A percentile compares a stretch with the other conserved stretches of the same genome.
These are phyloP conservation scores for Morella rubra DNA, from an alignment of 306 rosid genomes.

Conservation along the genomic window DNA sequence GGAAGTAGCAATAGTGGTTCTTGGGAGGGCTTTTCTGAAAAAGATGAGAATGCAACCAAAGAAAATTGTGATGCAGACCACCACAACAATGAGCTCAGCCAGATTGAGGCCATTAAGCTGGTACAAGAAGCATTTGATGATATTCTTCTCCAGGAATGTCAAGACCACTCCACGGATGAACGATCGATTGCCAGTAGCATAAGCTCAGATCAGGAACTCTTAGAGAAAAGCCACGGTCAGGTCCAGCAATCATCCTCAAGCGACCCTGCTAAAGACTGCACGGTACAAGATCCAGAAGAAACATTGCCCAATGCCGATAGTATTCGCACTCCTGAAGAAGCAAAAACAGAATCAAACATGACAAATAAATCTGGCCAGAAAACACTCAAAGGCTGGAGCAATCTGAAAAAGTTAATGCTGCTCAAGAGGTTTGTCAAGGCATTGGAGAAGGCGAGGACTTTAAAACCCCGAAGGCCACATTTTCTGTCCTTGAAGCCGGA, in stretches of 20 bases:
- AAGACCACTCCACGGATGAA: slow-evolving; percentile 36
- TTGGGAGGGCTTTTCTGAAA: slow-evolving; percentile 26
- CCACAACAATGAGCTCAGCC: slow-evolving; percentile 25
- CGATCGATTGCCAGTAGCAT: slow-evolving; percentile 26
- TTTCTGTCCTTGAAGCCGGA: slow-evolving; percentile 41
- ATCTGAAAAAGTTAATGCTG: slow-evolving; percentile 62
- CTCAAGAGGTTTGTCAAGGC: slow-evolving; percentile 87
- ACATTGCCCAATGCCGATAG: slow-evolving; percentile 18
- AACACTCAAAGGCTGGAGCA: slow-evolving; percentile 72
- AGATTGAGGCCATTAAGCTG: slow-evolving; percentile 51
- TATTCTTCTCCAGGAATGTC: slow-evolving; percentile 78
- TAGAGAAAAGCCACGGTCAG: slow-evolving; percentile 32
- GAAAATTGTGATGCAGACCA: slow-evolving; percentile 36
- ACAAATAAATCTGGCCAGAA: slow-evolving; percentile 40
- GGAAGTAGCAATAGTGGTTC: slow-evolving; percentile 32
- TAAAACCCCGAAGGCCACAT: slow-evolving; percentile 36
- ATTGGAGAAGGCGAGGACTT: slow-evolving; percentile 63
- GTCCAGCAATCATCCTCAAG: slow-evolving; percentile 28
- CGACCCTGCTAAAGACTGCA: slow-evolving; percentile 28
- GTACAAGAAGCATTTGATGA: slow-evolving; percentile 85
- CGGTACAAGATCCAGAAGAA: slow-evolving; percentile 20
- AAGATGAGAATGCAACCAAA: slow-evolving; percentile 26
- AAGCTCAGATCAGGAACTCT: slow-evolving; percentile 31
- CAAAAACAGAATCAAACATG: slow-evolving; percentile 32
- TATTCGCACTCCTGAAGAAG: slow-evolving; percentile 27